Evolutionary conservation across 805 yeast genomes (phyloP).

Genomic region (Clavispora phyllophila): DNA sequence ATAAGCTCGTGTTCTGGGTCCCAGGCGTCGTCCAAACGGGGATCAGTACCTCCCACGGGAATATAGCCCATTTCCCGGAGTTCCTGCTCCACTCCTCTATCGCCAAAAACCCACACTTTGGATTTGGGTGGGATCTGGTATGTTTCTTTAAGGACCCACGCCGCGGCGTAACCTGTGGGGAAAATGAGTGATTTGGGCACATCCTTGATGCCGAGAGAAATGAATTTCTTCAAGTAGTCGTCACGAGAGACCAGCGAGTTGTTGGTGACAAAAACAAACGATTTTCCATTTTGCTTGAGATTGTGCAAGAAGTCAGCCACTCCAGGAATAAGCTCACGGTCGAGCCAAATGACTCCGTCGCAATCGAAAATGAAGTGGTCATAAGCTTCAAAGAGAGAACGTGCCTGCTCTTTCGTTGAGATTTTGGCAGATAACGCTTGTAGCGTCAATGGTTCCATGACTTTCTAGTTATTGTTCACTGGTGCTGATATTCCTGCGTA

Average conservation of each 20-base stretch:
- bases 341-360: constrained; percentile 41
- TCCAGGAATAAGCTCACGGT: constrained; percentile 29
- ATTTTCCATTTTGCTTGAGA: constrained; percentile 20
- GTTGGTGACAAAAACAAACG: constrained; percentile 33
- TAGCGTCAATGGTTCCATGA: not conserved
- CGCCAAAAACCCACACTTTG: constrained; percentile 40
- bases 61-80: constrained; percentile 27
- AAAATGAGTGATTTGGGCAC: constrained; percentile 25
- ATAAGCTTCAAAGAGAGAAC: constrained; percentile 20
- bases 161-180: constrained; percentile 38
- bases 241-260: constrained; percentile 33
- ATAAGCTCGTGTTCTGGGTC: constrained; percentile 22
- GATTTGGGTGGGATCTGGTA: constrained; percentile 23
- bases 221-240: constrained; percentile 29
- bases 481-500: too few relatives aligned
- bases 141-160: constrained; percentile 18
- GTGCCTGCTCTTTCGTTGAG: constrained; percentile 14
- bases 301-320: constrained; percentile 22
- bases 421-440: not conserved
- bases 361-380: constrained; percentile 39
- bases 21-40: constrained; percentile 21
- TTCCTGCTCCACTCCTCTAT: constrained; percentile 33
- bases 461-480: not conserved
- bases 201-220: constrained; percentile 24
- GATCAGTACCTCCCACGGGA: constrained; percentile 33